phyloP scores from a whole-genome alignment of 495 filamentous ascomycete species.

The Aspergillus hancockii region DNA sequence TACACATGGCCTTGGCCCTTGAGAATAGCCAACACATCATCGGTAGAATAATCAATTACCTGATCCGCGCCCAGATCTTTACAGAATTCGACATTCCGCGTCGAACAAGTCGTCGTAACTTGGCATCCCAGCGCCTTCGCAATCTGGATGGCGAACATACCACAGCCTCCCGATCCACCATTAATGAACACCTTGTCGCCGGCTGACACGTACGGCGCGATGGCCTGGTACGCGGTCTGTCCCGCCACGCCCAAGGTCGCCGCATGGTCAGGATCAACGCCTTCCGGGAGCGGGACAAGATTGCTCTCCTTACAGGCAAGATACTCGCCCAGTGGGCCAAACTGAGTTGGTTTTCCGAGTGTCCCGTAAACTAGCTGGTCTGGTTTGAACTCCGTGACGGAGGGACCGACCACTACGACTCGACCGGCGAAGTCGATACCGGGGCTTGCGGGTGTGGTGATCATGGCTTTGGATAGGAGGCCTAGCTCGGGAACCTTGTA shows the following conservation, averaged over 20 bases:
- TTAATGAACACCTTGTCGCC: conserved; percentile 67
- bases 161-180: conserved; percentile 64
- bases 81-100: conserved; percentile 57
- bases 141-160: conserved; percentile 64
- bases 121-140: conserved; percentile 65
- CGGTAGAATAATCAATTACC: conserved; percentile 66
- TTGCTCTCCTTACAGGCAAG: conserved; percentile 26
- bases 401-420: conserved; percentile 46
- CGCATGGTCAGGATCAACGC: conserved; percentile 50
- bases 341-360: conserved; percentile 35
- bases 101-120: conserved; percentile 62
- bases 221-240: conserved; percentile 58
- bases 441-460: conserved; percentile 54
- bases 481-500: conserved; percentile 64
- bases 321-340: conserved; percentile 60
- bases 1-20: conserved; percentile 53
- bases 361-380: conserved; percentile 62
- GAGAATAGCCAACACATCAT: conserved; percentile 50
- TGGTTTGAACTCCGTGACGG: conserved; percentile 33
- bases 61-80: conserved; percentile 64
- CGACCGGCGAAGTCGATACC: conserved; percentile 66
- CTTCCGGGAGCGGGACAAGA: conserved; percentile 46
- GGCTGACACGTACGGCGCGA: conserved; percentile 53
- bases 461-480: conserved; percentile 36
- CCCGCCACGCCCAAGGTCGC: conserved; percentile 58